phyloP scores from a whole-genome alignment of 495 filamentous ascomycete species.

The Penicillium chermesinum region DNA sequence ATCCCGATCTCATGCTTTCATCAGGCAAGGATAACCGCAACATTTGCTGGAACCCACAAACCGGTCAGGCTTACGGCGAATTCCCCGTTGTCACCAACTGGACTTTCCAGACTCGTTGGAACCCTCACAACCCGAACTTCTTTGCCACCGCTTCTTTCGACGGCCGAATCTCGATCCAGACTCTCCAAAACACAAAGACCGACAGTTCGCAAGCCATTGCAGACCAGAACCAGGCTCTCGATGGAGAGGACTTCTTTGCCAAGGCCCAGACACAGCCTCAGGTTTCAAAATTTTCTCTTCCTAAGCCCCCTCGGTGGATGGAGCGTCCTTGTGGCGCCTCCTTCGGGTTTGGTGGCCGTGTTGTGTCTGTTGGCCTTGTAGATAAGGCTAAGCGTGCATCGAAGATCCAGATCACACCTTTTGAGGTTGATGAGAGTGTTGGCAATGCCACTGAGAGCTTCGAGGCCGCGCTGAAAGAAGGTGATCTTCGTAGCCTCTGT shows the following conservation, averaged over 20 bases:
- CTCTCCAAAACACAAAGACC: conserved; percentile 77
- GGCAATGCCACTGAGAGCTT: conserved; percentile 81
- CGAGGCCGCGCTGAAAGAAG: conserved; percentile 72
- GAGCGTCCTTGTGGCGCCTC: conserved; percentile 80
- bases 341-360: conserved; percentile 94
- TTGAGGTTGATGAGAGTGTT: conserved; percentile 82
- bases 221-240: conserved; percentile 62
- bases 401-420: conserved; percentile 75
- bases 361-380: conserved; percentile 68
- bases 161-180: conserved; percentile 88
- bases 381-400: conserved; percentile 62
- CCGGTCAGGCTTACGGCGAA: conserved; percentile 78
- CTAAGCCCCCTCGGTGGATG: conserved; percentile 85
- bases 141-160: conserved; percentile 95
- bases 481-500: conserved; percentile 74
- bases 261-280: conserved; percentile 88
- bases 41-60: conserved; percentile 93
- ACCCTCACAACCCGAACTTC: conserved; percentile 85
- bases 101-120: conserved; percentile 95
- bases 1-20: conserved; percentile 84
- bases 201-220: conserved; percentile 45
- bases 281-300: conserved; percentile 77
- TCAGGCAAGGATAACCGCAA: conserved; percentile 96
- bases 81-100: conserved; percentile 97
- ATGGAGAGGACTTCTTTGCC: conserved; percentile 95